Evolutionary conservation across 1,284 basidiomycete species (phyloP), one percentile per base, ranked within the genome.

Genomic region (Malassezia brasiliensis): DNA sequence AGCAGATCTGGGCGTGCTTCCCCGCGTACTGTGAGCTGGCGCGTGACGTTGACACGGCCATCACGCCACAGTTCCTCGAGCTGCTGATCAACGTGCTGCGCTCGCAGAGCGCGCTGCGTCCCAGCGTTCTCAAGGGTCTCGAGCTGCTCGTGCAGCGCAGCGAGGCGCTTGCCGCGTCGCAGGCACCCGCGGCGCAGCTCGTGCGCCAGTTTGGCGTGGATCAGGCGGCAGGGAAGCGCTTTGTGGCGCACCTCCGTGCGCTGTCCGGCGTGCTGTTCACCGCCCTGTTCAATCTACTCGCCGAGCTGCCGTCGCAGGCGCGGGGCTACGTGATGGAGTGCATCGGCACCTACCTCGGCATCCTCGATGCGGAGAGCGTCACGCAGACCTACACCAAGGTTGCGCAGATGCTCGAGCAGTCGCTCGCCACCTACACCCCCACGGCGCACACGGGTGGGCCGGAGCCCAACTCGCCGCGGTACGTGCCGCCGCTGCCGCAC

Each of bases 281-380:
- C 0, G 88, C 96, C 4, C 79, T 96, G 41, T 93, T 96, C 79
- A 96, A 99, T 72, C 85, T 99, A n/a, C 96, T 96, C 75, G 82
- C 86, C 59, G 90, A 83, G 66, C 82, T 87, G 20, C 82, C 82
- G 3, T 80, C 83, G 42, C 88, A 93, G 61, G 82, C 81, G 42
- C 82, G 89, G 45, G 84, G 83, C 3, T 81, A 84, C 76, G 83
- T 96, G n/a, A 87, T 89, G 36, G 89, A 93, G 52, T 87, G 88
- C 34, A 87, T 96, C 65, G 82, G 80, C 19, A 80, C 81, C n/a
- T 98, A 91, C 87, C 80, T 87, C 22, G 81, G 82, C 8, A 86
- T 96, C 61, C 84, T 90, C 49, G 63, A 60, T 37, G 50, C 56
- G 7, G 50, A 59, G 17, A 68, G 90, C 72, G 80, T 93, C 40